Evolutionary conservation across 2,329 filamentous ascomycete genomes (phyloP).

Genomic region (Acarospora socialis): DNA sequence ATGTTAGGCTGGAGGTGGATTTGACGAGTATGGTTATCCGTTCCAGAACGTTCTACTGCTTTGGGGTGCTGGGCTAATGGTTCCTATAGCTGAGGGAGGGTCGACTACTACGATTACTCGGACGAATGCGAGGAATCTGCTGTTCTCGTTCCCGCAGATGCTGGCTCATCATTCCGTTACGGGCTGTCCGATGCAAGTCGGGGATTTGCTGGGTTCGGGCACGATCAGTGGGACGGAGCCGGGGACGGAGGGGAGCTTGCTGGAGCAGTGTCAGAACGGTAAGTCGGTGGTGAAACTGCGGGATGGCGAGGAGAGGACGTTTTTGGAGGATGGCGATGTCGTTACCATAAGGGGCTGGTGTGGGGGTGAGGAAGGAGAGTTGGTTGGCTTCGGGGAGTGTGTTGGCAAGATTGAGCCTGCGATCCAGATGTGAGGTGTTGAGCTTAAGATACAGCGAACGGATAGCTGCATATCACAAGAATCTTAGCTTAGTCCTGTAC

Average conservation of each 20-base stretch:
- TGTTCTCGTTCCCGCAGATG: conserved; percentile 80
- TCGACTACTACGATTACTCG: conserved; percentile 40
- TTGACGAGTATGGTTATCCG: conserved; percentile 35
- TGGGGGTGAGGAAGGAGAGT: conserved; percentile 45
- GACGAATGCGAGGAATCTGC: conserved; percentile 50
- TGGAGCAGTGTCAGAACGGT: conserved; percentile 59
- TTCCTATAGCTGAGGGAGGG: conserved; percentile 25
- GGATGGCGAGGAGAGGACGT: conserved; percentile 53
- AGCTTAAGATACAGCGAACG: no score
- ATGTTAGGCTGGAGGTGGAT: conserved; percentile 56
- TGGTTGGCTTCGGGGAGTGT: conserved; percentile 67
- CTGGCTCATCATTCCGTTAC: conserved; percentile 64
- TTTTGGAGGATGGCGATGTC: conserved; percentile 61
- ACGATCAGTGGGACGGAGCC: conserved; percentile 55
- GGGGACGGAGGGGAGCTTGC: conserved; percentile 50
- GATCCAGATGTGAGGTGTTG: conserved; percentile 9
- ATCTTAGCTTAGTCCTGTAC: no score
- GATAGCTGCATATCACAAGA: no score
- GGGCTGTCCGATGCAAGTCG: conserved; percentile 58
- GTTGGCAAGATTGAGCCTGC: conserved; percentile 46
- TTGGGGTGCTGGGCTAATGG: conserved; percentile 3
- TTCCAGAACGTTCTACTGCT: neutral
- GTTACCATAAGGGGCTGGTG: conserved; percentile 52
- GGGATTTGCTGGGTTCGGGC: conserved; percentile 63
- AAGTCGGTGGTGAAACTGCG: conserved; percentile 48